phyloP scores from a whole-genome alignment of 2,329 filamentous ascomycete species.

The Aspergillus thermomutatus region DNA sequence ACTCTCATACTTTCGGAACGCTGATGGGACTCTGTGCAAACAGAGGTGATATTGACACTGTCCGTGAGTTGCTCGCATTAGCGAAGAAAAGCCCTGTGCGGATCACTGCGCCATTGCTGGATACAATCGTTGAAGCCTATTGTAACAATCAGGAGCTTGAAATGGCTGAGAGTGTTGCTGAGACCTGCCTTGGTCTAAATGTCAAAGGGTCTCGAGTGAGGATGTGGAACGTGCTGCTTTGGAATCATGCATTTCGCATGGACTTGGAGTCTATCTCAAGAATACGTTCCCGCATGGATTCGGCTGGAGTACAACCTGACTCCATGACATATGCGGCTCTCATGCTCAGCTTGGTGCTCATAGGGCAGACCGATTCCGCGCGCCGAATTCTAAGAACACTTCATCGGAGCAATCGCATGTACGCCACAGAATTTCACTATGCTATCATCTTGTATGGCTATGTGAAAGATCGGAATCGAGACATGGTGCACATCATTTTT shows the following conservation, averaged over 20 bases:
- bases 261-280: constrained; percentile 54
- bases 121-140: constrained; percentile 65
- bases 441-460: constrained; percentile 48
- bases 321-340: constrained; percentile 59
- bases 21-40: constrained; percentile 69
- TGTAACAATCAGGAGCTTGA: constrained; percentile 54
- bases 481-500: constrained; percentile 52
- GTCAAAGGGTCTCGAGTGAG: constrained; percentile 54
- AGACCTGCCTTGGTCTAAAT: constrained; percentile 52
- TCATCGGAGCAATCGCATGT: constrained; percentile 35
- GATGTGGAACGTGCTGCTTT: constrained; percentile 77
- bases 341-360: constrained; percentile 55
- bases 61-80: constrained; percentile 62
- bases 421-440: constrained; percentile 44
- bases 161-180: constrained; percentile 59
- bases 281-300: constrained; percentile 55
- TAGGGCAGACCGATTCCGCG: constrained; percentile 54
- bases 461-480: constrained; percentile 46
- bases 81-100: constrained; percentile 54
- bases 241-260: constrained; percentile 63
- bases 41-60: constrained; percentile 69
- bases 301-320: constrained; percentile 50
- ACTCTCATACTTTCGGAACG: constrained; percentile 65
- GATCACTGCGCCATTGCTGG: constrained; percentile 57
- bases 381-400: constrained; percentile 48